These are phyloP conservation scores for Carallia pectinifolia DNA, from an alignment of 345 rosid species.

Conservation along the genomic window DNA sequence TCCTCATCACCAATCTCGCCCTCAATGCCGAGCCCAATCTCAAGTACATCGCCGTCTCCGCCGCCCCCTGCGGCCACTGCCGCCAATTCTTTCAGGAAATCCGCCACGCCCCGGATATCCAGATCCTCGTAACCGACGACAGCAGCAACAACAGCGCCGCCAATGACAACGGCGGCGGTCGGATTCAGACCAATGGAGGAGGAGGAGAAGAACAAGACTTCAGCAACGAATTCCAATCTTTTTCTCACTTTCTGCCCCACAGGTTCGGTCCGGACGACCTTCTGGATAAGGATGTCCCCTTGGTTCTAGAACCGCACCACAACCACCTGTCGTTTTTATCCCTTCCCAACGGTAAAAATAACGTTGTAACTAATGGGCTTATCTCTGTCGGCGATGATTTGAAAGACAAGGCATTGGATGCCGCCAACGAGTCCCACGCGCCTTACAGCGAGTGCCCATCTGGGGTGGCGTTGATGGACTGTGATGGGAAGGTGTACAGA, in stretches of 20 bases:
- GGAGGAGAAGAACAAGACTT: neutral
- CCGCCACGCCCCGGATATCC: constrained; percentile 60
- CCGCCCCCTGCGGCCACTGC: constrained; percentile 99
- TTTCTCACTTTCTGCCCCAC: constrained; percentile 59
- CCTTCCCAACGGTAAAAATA: constrained; percentile 13
- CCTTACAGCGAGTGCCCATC: constrained; percentile 91
- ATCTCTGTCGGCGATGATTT: constrained; percentile 19
- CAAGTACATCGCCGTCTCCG: constrained; percentile 67
- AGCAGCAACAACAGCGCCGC: constrained; percentile 1
- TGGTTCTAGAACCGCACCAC: constrained; percentile 60
- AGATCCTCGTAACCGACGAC: constrained; percentile 45
- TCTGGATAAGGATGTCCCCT: constrained; percentile 54
- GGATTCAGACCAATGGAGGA: neutral
- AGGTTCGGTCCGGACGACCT: constrained; percentile 87
- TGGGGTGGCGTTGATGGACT: constrained; percentile 73
- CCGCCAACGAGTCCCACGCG: constrained; percentile 81
- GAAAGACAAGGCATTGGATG: constrained; percentile 54
- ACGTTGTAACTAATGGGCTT: constrained; percentile 10
- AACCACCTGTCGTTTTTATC: constrained; percentile 37
- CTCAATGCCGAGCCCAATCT: constrained; percentile 62
- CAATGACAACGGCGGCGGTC: neutral
- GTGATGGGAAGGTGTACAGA: constrained; percentile 66
- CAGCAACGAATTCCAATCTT: constrained; percentile 23
- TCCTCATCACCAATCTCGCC: constrained; percentile 79
- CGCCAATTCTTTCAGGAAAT: constrained; percentile 93